phyloP scores from a whole-genome alignment of 23 red algal species.

The Agarophyton chilense region DNA sequence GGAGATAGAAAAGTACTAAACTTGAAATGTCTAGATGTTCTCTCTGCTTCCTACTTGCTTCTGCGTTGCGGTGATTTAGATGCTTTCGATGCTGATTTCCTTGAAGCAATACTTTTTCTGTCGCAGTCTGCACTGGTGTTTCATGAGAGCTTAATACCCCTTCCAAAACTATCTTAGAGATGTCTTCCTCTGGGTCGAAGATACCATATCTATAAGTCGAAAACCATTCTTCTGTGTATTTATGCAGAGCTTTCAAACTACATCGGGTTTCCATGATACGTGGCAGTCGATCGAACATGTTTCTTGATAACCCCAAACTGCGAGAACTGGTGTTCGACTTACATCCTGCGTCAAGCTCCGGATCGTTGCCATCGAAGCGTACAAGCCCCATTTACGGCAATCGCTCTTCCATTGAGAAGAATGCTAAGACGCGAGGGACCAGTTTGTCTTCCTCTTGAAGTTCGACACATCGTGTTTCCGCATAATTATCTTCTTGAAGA shows the following conservation, averaged over 20 bases:
- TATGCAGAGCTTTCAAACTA: neutral
- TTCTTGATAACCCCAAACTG: neutral
- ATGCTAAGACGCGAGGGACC: neutral
- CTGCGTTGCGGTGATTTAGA: neutral
- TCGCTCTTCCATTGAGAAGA: neutral
- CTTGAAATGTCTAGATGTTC: neutral
- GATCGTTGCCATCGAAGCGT: neutral
- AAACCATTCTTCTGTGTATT: neutral
- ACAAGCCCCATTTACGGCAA: neutral
- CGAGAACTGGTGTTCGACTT: neutral
- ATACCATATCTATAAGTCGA: neutral
- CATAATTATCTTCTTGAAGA: no score
- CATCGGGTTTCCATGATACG: neutral
- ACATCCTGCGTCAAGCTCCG: neutral
- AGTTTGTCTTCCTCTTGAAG: no score
- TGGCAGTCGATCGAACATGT: neutral
- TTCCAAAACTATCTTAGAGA: neutral
- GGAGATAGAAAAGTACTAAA: conserved; percentile 8
- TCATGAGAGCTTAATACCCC: neutral
- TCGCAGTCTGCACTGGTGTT: neutral
- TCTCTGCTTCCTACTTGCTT: neutral
- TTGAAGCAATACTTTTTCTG: neutral
- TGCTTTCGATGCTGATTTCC: neutral
- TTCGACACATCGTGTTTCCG: neutral
- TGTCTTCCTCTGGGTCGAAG: neutral